These are phyloP conservation scores for Melastoma malabathricum DNA, from an alignment of 345 rosid species.

Conservation along the genomic window DNA sequence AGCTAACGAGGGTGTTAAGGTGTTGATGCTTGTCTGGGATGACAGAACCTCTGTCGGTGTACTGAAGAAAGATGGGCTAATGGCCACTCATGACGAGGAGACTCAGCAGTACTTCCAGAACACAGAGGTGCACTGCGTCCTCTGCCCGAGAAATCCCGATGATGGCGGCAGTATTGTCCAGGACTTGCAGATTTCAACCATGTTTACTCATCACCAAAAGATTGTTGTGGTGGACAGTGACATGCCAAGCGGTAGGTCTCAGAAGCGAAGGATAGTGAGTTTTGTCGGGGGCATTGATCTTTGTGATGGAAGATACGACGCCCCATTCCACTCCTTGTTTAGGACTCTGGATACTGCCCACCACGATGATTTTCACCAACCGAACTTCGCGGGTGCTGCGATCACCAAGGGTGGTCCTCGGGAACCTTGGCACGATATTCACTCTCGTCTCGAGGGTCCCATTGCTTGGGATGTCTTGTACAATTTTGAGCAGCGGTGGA, in stretches of 20 bases:
- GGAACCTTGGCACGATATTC: conserved; percentile 99
- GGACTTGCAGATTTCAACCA: conserved; percentile 70
- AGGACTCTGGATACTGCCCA: conserved; percentile 90
- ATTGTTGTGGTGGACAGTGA: conserved; percentile 79
- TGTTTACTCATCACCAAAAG: conserved; percentile 99
- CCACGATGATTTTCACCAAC: conserved; percentile 97
- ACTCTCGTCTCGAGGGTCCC: conserved; percentile 92
- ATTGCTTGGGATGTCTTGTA: conserved; percentile 94
- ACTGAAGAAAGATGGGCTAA: conserved; percentile 78
- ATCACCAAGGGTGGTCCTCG: conserved; percentile 95
- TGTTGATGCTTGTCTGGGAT: conserved; percentile 90
- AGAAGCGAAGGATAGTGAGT: conserved; percentile 75
- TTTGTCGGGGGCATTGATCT: conserved; percentile 96
- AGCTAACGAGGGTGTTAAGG: conserved; percentile 90
- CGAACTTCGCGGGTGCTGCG: conserved; percentile 68
- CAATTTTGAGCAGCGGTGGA: conserved; percentile 97
- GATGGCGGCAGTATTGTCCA: conserved; percentile 94
- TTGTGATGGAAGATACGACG: conserved; percentile 92
- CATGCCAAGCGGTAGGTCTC: conserved; percentile 50
- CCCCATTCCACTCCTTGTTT: conserved; percentile 88
- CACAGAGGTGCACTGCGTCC: conserved; percentile 70
- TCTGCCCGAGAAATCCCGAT: conserved; percentile 96
- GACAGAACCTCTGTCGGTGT: conserved; percentile 90
- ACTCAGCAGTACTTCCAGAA: conserved; percentile 50
- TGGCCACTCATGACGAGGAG: conserved; percentile 98